These are phyloP conservation scores for Sphagnum magellanicum DNA, from an alignment of 228 moss, liverwort and hornwort species.

Conservation along the genomic window DNA sequence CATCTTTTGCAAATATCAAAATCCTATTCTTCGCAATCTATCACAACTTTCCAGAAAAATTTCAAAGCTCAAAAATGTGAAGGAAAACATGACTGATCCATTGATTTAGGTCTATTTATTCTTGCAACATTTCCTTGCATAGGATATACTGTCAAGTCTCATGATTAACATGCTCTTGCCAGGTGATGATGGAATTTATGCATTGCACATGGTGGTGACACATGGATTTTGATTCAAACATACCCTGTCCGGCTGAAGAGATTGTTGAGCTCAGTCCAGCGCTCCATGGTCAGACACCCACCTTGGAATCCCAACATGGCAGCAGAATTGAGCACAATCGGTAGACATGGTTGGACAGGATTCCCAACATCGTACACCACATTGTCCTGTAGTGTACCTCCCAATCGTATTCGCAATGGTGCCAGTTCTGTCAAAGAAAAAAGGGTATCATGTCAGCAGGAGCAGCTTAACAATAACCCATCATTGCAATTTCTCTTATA, in stretches of 20 bases:
- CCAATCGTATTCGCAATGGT: slow-evolving; percentile 68
- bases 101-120: no score
- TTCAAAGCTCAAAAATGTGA: no score
- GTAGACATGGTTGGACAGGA: slow-evolving; percentile 47
- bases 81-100: no score
- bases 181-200: no score
- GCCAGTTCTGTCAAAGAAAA: slow-evolving; percentile 38
- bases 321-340: slow-evolving; percentile 37
- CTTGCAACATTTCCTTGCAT: background rate
- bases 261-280: slow-evolving; percentile 68
- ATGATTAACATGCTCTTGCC: no score
- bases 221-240: background rate
- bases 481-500: background rate
- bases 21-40: background rate
- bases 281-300: slow-evolving; percentile 68
- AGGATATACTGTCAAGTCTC: background rate
- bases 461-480: background rate
- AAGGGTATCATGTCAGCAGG: no score
- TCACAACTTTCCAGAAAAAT: background rate
- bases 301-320: slow-evolving; percentile 56
- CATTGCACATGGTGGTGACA: no score
- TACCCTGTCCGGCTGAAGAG: slow-evolving; percentile 75
- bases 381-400: slow-evolving; percentile 78
- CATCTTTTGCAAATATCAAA: background rate
- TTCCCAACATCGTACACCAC: slow-evolving; percentile 64